Evolutionary conservation across 768 basidiomycete genomes (phyloP).

Genomic region (Kwoniella heveanensis): DNA sequence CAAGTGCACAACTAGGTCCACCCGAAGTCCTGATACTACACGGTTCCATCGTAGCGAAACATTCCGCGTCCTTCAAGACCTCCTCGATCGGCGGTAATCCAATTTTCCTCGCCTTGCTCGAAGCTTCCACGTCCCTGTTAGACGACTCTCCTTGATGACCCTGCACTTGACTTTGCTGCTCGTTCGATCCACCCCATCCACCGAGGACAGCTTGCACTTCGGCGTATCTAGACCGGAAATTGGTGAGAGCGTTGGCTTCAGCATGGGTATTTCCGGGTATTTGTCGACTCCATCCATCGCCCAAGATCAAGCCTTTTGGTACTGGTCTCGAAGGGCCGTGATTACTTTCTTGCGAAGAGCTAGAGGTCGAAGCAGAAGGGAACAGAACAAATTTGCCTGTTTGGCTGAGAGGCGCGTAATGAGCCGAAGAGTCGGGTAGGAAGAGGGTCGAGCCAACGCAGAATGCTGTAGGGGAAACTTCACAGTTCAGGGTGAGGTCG

Average conservation of each 20-base stretch:
- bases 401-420: conserved; percentile 24
- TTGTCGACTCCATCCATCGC: conserved; percentile 87
- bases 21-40: conserved; percentile 89
- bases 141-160: background rate
- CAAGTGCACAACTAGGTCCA: conserved; percentile 79
- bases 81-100: conserved; percentile 58
- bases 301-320: conserved; percentile 61
- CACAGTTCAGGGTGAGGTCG: conserved; percentile 41
- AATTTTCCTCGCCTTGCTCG: conserved; percentile 9
- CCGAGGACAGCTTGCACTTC: conserved; percentile 23
- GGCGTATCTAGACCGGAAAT: conserved; percentile 61
- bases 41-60: conserved; percentile 95
- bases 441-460: conserved; percentile 53
- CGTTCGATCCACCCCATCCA: conserved; percentile 8
- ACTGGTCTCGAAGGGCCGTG: background rate
- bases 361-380: conserved; percentile 2
- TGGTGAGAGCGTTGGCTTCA: conserved; percentile 87
- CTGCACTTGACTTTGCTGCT: background rate
- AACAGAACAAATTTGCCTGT: conserved; percentile 35
- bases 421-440: conserved; percentile 39
- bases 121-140: background rate
- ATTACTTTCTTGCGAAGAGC: background rate
- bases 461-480: conserved; percentile 50
- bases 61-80: conserved; percentile 66
- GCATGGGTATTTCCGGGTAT: conserved; percentile 92